These are phyloP conservation scores for Sarocladium kiliense DNA, from an alignment of 2,329 filamentous ascomycete genomes.

Conservation along the genomic window DNA sequence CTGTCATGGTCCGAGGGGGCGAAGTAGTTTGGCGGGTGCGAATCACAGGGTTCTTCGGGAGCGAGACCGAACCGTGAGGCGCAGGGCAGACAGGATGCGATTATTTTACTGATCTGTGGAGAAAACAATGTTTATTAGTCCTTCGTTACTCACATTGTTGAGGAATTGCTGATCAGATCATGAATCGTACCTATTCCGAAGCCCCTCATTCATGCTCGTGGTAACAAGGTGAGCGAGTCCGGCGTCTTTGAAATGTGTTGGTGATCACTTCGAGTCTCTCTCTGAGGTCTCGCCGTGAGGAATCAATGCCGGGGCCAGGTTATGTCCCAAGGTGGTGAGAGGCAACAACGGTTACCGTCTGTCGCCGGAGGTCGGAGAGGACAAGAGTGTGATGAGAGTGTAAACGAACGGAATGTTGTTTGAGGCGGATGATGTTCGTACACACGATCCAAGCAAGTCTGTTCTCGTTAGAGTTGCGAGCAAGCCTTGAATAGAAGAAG, in stretches of 20 bases:
- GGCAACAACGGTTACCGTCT: too few species aligned
- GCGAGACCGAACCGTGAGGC: conserved; percentile 4
- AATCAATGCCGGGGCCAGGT: too few species aligned
- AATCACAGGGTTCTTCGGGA: not conserved
- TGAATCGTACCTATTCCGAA: not conserved
- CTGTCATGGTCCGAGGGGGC: conserved; percentile 14
- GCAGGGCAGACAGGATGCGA: not conserved
- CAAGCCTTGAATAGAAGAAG: not conserved
- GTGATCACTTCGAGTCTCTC: too few species aligned
- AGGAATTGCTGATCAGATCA: not conserved
- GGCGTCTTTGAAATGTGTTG: too few species aligned
- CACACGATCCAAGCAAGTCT: not conserved
- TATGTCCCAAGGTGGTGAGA: too few species aligned
- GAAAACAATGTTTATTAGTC: not conserved
- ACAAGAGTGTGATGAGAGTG: too few species aligned
- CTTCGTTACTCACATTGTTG: not conserved
- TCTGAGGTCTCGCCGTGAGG: too few species aligned
- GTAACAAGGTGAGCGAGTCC: not conserved
- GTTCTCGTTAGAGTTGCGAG: not conserved
- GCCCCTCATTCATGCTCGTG: not conserved
- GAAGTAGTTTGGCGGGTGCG: conserved; percentile 19
- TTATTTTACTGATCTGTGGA: not conserved
- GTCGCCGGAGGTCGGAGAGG: too few species aligned
- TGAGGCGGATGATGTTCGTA: too few species aligned
- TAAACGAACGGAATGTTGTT: too few species aligned